Evolutionary conservation across 2,329 filamentous ascomycete genomes (phyloP).

Genomic region (Dactylonectria estremocensis): DNA sequence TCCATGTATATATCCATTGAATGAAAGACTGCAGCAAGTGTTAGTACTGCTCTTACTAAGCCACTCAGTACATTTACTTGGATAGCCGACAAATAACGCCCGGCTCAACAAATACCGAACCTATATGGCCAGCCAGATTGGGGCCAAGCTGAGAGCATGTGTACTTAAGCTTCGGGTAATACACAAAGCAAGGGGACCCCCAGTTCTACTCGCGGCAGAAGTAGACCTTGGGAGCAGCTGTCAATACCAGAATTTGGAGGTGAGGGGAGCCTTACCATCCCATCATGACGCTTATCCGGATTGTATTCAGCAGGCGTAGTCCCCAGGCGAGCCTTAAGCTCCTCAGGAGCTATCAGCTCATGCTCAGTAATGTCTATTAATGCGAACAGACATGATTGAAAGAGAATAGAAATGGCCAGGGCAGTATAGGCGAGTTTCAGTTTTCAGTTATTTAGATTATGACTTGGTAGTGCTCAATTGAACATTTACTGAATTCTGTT

Average conservation of each 20-base stretch:
- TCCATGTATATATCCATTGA: slow-evolving; percentile 5
- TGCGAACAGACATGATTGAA: slow-evolving; percentile 31
- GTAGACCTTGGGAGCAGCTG: slow-evolving; percentile 41
- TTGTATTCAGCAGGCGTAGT: slow-evolving; percentile 38
- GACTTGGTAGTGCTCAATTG: too few species aligned
- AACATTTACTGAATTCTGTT: too few species aligned
- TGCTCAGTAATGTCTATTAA: slow-evolving; percentile 39
- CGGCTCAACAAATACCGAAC: slow-evolving; percentile 44
- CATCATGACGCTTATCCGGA: slow-evolving; percentile 30
- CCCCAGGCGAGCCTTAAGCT: slow-evolving; percentile 41
- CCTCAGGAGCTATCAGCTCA: slow-evolving; percentile 37
- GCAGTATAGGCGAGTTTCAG: slow-evolving; percentile 36
- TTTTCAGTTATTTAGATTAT: too few species aligned
- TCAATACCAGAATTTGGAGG: neutral
- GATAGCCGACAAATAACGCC: slow-evolving; percentile 44
- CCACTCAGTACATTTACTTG: slow-evolving; percentile 29
- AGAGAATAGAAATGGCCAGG: slow-evolving; percentile 31
- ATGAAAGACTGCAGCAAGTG: slow-evolving; percentile 27
- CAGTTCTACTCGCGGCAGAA: slow-evolving; percentile 47
- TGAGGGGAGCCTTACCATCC: slow-evolving; percentile 31
- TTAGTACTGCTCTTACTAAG: slow-evolving; percentile 18
- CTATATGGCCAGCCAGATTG: slow-evolving; percentile 40
- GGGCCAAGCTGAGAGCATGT: slow-evolving; percentile 40
- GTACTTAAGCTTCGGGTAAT: slow-evolving; percentile 42
- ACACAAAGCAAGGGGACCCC: slow-evolving; percentile 43